Evolutionary conservation across 2,329 filamentous ascomycete species (phyloP), one percentile per base, ranked within the genome.

Genomic region (Nakataea oryzae): DNA sequence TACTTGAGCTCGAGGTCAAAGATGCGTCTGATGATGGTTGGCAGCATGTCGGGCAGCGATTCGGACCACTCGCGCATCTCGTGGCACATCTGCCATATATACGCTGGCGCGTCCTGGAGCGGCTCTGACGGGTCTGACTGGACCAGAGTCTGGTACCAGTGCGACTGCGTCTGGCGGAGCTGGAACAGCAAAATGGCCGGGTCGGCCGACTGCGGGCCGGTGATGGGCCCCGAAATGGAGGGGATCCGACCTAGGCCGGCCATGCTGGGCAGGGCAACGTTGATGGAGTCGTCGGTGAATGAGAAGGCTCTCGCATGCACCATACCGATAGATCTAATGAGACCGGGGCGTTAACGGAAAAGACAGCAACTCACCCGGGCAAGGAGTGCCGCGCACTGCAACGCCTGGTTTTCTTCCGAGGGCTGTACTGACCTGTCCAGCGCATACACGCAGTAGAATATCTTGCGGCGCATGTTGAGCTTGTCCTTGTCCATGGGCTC

Each of bases 401-500:
- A 58, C 5, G 60, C 1, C 59, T 67, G 21, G n/a, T n/a, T n/a
- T n/a, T n/a, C 66, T 61, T n/a, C 58, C 57, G n/a, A 54, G 24
- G 27, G 21, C 29, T 1, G 59, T 27, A 70, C 81, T 58, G 73
- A 92, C 90, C 91, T 85, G 71, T 99, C 95, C 27, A 97, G 80
- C 30, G 90, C 86, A 72, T 97, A 97, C 4, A 95, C 88, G 70
- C 90, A 96, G 73, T 96, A 92, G 70, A 96, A 97, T 2, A 96
- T 88, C 67, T 88, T 86, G 60, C 93, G 85, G 61, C 93, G 85
- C 64, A 91, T 79, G 67, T 96, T 90, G 14, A 96, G 77, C 57
- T 86, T 84, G 3, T 83, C 78, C 67, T 86, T 87, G 63, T 91
- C 86, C 13, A 87, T 81, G 30, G 85, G 76, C 21, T 88, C 82